Evolutionary conservation across 495 filamentous ascomycete genomes (phyloP).

Genomic region (Aspergillus sparsus): DNA sequence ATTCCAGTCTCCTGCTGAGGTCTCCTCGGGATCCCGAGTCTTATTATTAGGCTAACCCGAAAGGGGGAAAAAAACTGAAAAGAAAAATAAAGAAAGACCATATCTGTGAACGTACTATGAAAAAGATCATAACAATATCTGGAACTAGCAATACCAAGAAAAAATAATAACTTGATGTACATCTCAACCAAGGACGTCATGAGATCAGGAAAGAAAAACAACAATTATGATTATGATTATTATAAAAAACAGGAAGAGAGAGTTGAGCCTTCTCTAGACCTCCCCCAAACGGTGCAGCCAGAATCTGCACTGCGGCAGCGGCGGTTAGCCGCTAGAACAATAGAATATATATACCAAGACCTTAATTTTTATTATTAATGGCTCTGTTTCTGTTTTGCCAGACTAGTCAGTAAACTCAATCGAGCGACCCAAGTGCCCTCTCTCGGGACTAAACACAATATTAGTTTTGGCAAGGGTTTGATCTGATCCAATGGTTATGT

Average conservation of each 20-base stretch:
- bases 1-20: no score
- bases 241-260: background rate
- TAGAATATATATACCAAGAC: no score
- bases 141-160: conserved; percentile 14
- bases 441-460: background rate
- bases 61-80: background rate
- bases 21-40: background rate
- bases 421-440: conserved; percentile 20
- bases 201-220: conserved; percentile 1
- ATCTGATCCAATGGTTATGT: conserved; percentile 1
- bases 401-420: conserved; percentile 16
- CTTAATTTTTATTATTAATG: background rate
- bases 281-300: conserved; percentile 2
- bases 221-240: background rate
- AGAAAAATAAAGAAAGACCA: background rate
- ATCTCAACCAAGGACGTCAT: conserved; percentile 3
- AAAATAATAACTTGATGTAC: conserved; percentile 1
- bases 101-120: background rate
- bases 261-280: background rate
- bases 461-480: background rate
- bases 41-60: conserved; percentile 6
- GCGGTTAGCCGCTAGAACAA: conserved; percentile 16
- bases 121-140: conserved; percentile 2
- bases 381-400: background rate
- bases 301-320: conserved; percentile 22